phyloP scores from a whole-genome alignment of 2,329 filamentous ascomycete species.

The Exophiala dermatitidis region DNA sequence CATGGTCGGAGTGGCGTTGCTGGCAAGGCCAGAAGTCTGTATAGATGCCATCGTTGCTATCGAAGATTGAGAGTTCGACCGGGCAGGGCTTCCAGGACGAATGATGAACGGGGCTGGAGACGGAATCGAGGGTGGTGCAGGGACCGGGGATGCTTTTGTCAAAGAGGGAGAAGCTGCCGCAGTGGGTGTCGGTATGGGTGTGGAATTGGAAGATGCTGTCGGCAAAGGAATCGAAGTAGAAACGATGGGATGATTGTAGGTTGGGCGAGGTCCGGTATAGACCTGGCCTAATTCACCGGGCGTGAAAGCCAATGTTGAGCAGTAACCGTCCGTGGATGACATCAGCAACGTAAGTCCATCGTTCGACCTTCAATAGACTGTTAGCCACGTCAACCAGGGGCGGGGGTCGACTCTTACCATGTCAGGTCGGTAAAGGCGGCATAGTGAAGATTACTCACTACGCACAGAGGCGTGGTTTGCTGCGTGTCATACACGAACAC shows the following conservation, averaged over 20 bases:
- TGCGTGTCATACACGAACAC: slow-evolving; percentile 95
- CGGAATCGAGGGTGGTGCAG: slow-evolving; percentile 50
- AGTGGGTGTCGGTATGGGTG: slow-evolving; percentile 64
- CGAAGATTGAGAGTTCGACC: slow-evolving; percentile 81
- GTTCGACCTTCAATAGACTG: slow-evolving; percentile 53
- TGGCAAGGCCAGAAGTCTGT: slow-evolving; percentile 50
- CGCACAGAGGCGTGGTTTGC: slow-evolving; percentile 83
- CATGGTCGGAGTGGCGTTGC: slow-evolving; percentile 70
- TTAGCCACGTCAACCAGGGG: slow-evolving; percentile 3
- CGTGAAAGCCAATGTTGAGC: slow-evolving; percentile 78
- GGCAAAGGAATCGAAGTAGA: slow-evolving; percentile 32
- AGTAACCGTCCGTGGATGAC: slow-evolving; percentile 97
- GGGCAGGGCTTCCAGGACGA: slow-evolving; percentile 68
- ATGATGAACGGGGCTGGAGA: slow-evolving; percentile 47
- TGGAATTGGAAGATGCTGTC: slow-evolving; percentile 45
- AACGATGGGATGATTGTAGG: slow-evolving; percentile 28
- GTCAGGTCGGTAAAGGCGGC: slow-evolving; percentile 94
- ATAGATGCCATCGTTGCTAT: slow-evolving; percentile 55
- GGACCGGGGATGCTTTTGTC: slow-evolving; percentile 51
- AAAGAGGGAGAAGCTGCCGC: slow-evolving; percentile 56
- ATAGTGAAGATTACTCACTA: slow-evolving; percentile 95
- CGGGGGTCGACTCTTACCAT: slow-evolving; percentile 58
- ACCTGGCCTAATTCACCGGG: slow-evolving; percentile 76
- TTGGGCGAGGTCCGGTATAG: slow-evolving; percentile 61
- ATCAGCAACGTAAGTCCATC: slow-evolving; percentile 77